Evolutionary conservation across 495 filamentous ascomycete species (phyloP).

Genomic region (Lasiosphaeria miniovina): DNA sequence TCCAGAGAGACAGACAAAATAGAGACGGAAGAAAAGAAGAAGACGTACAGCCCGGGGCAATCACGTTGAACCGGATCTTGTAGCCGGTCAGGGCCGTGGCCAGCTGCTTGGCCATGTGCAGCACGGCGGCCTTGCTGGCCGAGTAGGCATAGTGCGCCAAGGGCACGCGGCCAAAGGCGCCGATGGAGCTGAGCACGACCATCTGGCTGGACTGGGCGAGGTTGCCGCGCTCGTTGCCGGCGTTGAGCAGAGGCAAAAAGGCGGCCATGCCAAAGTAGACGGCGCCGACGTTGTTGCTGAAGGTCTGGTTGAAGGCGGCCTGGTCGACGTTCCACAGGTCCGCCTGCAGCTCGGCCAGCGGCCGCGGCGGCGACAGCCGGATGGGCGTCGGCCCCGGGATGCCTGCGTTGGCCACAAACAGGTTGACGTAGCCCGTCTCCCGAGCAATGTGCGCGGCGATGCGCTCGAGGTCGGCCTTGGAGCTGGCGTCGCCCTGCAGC

Average conservation of each 20-base stretch:
- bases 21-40: not conserved
- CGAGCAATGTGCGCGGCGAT: constrained; percentile 46
- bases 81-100: constrained; percentile 44
- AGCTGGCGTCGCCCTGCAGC: constrained; percentile 54
- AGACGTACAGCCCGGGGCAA: constrained; percentile 49
- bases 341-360: not conserved
- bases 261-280: constrained; percentile 53
- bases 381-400: constrained; percentile 39
- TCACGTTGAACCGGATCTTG: constrained; percentile 53
- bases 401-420: constrained; percentile 59
- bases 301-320: not conserved
- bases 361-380: constrained; percentile 32
- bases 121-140: constrained; percentile 51
- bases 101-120: constrained; percentile 54
- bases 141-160: constrained; percentile 48
- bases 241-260: constrained; percentile 55
- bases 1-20: not conserved
- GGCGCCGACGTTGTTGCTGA: constrained; percentile 50
- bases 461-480: constrained; percentile 50
- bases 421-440: constrained; percentile 52
- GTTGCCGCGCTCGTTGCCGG: constrained; percentile 49
- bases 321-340: not conserved
- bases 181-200: constrained; percentile 52
- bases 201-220: constrained; percentile 43
- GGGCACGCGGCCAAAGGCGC: constrained; percentile 42